phyloP scores from a whole-genome alignment of 352 stramenopile species.

The Globisporangium barbulae region DNA sequence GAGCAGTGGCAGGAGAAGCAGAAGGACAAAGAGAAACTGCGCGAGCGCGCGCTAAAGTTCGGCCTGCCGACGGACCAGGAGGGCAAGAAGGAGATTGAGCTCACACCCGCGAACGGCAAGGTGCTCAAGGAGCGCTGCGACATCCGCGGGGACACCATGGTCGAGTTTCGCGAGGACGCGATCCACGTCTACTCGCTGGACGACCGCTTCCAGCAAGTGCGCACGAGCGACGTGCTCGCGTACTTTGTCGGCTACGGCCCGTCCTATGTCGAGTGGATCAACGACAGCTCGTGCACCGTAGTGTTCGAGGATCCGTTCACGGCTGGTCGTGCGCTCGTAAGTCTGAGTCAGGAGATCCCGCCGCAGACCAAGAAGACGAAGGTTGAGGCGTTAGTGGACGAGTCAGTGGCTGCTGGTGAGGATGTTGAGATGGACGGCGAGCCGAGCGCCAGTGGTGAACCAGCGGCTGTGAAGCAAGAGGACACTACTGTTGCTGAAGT shows the following conservation, averaged over 20 bases:
- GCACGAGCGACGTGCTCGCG: conserved; percentile 71
- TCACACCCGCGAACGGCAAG: conserved; percentile 48
- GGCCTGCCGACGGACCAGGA: conserved; percentile 47
- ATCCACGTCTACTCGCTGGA: conserved; percentile 84
- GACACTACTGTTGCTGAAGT: conserved; percentile 22
- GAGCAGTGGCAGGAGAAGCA: conserved; percentile 67
- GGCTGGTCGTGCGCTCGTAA: conserved; percentile 56
- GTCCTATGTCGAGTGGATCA: conserved; percentile 87
- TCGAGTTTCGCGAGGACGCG: conserved; percentile 56
- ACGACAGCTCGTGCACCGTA: conserved; percentile 81
- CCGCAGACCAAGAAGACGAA: conserved; percentile 36
- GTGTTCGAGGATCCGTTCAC: conserved; percentile 81
- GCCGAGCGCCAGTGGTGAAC: conserved; percentile 13
- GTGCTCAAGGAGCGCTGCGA: conserved; percentile 63
- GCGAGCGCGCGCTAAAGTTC: conserved; percentile 71
- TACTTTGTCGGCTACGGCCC: conserved; percentile 81
- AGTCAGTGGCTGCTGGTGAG: conserved; percentile 17
- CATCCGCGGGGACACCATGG: conserved; percentile 32
- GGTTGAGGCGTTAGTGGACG: conserved; percentile 3
- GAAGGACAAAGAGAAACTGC: conserved; percentile 55
- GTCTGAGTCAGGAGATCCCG: conserved; percentile 47
- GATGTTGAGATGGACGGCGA: conserved; percentile 62
- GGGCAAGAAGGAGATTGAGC: conserved; percentile 20
- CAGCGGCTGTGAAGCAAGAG: conserved; percentile 10
- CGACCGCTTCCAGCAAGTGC: conserved; percentile 74